Base-by-base conservation (phyloP, 169 alveolate genomes). In the Nephromyces sp. region DNA sequence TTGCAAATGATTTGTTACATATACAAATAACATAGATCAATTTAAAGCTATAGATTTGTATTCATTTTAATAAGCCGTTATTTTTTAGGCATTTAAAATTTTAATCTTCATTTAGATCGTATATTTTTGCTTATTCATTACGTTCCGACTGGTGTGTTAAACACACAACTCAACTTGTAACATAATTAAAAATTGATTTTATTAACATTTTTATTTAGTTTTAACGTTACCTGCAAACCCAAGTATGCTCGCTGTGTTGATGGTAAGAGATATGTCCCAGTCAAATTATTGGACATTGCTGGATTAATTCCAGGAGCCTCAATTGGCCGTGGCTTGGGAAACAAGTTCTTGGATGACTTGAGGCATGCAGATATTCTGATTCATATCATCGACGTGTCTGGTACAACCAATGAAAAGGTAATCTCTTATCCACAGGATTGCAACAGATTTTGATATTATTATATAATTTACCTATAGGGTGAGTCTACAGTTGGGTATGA, bases 331-430 rank as follows among this genome's bases (percentile, higher is more conserved):
- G 88, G 88, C 25, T 79, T 83, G 24, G 88, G 88, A 15, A 79
- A 80, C 68, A 83, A 83, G 64, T 83, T 83, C 52, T 32, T 83
- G 0, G 88, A 83, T 34, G 85, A 83, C 35, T 78, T 83, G 34
- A 72, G 88, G 28, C 81, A 68, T 27, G 88, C 88, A 0, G 79
- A 83, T 69, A 84, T 79, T 32, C 74, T 83, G 32, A 15, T 83
- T 43, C 88, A 83, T 61, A 70, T 83, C 29, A 70, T 83, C 29
- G 88, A 83, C 70, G 68, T 83, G 32, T 83, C 89, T 15, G 91
- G 91, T 21, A 80, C 80, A 3, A 86, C 91, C 1, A 86, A 86
- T 64, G 91, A 86, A 72, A 86, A 82, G 83, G 85, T 74, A 25
- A n/a, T 21, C 24, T 21, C 5, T n/a, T 33, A 4, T 0, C n/a